Evolutionary conservation across 1,284 basidiomycete genomes (phyloP), one percentile per base, ranked within the genome.

Genomic region (Irpex sp.): DNA sequence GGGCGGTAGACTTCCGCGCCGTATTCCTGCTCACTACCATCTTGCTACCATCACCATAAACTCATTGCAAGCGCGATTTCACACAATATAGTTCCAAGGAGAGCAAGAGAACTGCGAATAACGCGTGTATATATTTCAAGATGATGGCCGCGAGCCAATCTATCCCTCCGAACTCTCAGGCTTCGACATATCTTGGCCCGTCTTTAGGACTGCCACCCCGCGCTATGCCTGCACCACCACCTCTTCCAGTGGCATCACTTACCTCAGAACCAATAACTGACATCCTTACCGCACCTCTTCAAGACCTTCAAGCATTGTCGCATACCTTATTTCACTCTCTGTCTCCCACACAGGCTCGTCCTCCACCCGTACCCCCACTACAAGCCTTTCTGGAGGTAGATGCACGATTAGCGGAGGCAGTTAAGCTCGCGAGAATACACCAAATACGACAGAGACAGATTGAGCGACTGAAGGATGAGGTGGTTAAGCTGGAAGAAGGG

Each of bases 381-480:
- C 74, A 81, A 3, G 79, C 85, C 0, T 88, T 93, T 70, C 72
- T 89, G 7, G 74, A 78, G 1, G 86, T 80, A 48, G 91, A 93
- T 69, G 78, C 81, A 7, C 78, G 81, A 2, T 78, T 93, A 17
- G 85, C 89, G 0, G 74, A 75, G 34, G 88, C 88, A 5, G 77
- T 92, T 5, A 82, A 84, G 63, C 76, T 87, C n/a, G 85, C 88
- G 2, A 83, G 88, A 62, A 75, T 78, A 19, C 92, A 93, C 69
- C 91, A 93, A 71, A 81, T 85, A 54, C 87, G 87, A 70, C 91
- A 93, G 71, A 78, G 87, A 59, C 81, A 79, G 64, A 92, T 93
- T 51, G 89, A 92, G 62, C 78, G 79, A 5, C 76, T 93, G 44
- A 86, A 90, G 67, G 74, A 79, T 3, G 90, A 93, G 66, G 85